Base-by-base conservation (phyloP, 768 basidiomycete genomes). In the Hemileccinum rubropunctum region DNA sequence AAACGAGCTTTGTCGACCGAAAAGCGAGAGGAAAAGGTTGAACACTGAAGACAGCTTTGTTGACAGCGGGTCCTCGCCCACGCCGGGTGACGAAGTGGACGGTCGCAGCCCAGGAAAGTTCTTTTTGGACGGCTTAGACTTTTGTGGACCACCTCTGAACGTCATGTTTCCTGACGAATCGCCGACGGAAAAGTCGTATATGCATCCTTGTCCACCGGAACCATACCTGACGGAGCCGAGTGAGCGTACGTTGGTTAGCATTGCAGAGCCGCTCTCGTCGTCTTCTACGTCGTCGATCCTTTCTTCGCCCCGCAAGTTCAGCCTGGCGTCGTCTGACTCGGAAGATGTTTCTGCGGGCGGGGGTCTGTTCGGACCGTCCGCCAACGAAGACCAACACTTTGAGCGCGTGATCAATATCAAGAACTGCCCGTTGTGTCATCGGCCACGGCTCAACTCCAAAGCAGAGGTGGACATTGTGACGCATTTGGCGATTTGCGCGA, bases 391-490 rank as follows among this genome's bases (percentile, higher is more conserved):
- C 12, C 74, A 77, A 12, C 59, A 72, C 6, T 71, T 85, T 43
- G 91, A 98, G 67, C 81, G 93, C 6, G 84, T 99, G 26, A 95
- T 98, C 74, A 98, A 98, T 64, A 83, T 99, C 58, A 89, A 88
- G 76, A 88, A 82, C 48, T 99, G 95, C 64, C 95, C 95, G 0
- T 67, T 99, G 38, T 99, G 95, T 63, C 94, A 93, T 64, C 83
- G 92, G 11, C 88, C 91, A 3, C 74, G 94, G 38, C 62, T 98
- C 58, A 88, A 81, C 68, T 79, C 82, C 46, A 93, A 93, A 66
- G 91, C 84, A 0, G 97, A 98, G 68, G 76, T 93, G 60, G 95
- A 97, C 64, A 97, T 98, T 60, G 76, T 99, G 45, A 98, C 97
- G 20, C 95, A 99, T 67, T 71, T 99, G n/a, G 97, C 94, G 1